These are phyloP conservation scores for Cotoneaster glaucophyllus DNA, from an alignment of 306 rosid genomes.

Conservation along the genomic window DNA sequence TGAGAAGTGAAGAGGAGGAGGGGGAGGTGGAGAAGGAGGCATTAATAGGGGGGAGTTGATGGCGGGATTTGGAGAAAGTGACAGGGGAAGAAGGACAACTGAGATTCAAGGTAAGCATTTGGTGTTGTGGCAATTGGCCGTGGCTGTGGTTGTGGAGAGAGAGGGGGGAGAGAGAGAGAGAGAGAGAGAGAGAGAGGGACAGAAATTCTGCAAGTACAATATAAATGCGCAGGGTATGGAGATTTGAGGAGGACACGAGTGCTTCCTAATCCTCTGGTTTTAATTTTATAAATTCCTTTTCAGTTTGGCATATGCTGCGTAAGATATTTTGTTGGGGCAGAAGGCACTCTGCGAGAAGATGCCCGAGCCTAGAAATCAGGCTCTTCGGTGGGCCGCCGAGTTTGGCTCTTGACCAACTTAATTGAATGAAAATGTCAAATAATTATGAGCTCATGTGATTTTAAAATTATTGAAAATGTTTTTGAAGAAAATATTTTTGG, in stretches of 20 bases:
- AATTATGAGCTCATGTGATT: no score
- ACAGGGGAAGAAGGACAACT: conserved; percentile 33
- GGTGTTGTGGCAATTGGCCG: background rate
- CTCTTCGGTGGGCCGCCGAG: no score
- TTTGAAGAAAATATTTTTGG: no score
- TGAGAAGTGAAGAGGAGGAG: conserved; percentile 30
- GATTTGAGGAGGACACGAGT: conserved; percentile 5
- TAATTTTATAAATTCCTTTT: background rate
- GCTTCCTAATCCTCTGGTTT: background rate
- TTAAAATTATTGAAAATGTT: no score
- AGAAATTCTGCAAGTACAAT: background rate
- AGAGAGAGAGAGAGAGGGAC: conserved; percentile 18
- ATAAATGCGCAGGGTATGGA: background rate
- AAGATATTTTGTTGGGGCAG: background rate
- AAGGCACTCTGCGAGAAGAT: no score
- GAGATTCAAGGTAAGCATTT: conserved; percentile 51
- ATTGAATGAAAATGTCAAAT: no score
- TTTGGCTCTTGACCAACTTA: no score
- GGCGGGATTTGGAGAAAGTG: conserved; percentile 36
- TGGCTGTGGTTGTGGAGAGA: background rate
- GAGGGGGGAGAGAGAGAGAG: conserved; percentile 1
- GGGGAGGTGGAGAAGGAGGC: conserved; percentile 23
- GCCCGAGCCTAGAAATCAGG: no score
- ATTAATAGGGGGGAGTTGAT: conserved; percentile 25
- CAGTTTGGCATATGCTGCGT: background rate